Conservation (phyloP, 169 alveolate species). For the Plasmodium vinckei region DNA sequence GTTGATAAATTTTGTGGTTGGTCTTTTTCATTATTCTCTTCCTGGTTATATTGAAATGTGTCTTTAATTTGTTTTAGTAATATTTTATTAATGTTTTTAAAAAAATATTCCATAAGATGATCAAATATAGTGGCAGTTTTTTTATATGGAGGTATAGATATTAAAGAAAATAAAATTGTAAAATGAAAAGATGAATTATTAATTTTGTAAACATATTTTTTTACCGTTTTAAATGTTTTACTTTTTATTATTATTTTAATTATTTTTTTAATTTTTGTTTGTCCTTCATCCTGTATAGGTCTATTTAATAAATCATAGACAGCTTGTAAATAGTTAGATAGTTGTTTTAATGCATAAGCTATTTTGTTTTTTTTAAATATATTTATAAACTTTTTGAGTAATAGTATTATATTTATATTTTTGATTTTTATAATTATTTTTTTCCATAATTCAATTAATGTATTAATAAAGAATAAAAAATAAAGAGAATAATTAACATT, state of each 20-base stretch:
- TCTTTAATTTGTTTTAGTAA: constrained; percentile 41
- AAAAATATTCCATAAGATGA: constrained; percentile 11
- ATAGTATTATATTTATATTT: background rate
- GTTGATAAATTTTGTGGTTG: background rate
- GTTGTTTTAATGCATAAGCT: background rate
- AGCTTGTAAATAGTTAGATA: background rate
- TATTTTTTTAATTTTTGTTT: constrained; percentile 22
- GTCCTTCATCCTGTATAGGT: constrained; percentile 1
- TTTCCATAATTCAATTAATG: constrained; percentile 23
- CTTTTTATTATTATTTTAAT: constrained; percentile 27
- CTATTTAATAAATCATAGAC: constrained; percentile 23
- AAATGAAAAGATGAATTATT: constrained; percentile 51
- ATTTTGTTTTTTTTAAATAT: constrained; percentile 7
- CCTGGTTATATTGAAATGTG: background rate
- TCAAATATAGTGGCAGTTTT: constrained; percentile 2
- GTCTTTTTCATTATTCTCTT: background rate
- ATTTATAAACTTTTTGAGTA: background rate
- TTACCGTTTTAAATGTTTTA: constrained; percentile 26
- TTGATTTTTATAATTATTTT: background rate
- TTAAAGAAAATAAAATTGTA: constrained; percentile 14
- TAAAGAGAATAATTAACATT: constrained; percentile 38
- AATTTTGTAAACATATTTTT: constrained; percentile 20
- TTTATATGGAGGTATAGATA: constrained; percentile 62
- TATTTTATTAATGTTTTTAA: constrained; percentile 36
- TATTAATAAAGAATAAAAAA: constrained; percentile 27